Base-by-base conservation (phyloP, 768 basidiomycete species). In the Daedalea quercina region DNA sequence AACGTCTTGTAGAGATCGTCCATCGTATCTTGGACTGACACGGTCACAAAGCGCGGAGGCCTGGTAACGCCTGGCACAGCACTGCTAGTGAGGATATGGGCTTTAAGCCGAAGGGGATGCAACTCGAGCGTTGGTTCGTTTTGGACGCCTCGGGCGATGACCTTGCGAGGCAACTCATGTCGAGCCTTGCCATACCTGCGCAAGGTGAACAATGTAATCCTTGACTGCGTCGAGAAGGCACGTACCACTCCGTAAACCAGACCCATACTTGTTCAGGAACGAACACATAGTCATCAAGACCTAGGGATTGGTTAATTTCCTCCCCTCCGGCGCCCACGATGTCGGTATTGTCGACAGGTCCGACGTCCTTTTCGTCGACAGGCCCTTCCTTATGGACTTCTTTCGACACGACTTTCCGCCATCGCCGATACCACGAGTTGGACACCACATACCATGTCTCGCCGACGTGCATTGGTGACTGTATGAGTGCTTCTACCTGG, bases 401-500 rank as follows among this genome's bases (percentile, higher is more conserved):
- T 25, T 86, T 87, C 0, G 79, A 76, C 62, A 85, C 85, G 11
- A 88, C 90, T 60, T 79, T 80, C 56, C 76, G 69, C 85, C 88
- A 94, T 31, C 81, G 79, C 53, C 77, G 77, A 72, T 78, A 88
- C 92, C 92, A 95, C 20, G 62, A 60, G 46, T 77, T 68, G 20
- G 84, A 76, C 25, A 94, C 74, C 46, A 94, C 69, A 69, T 81
- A 92, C 91, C 91, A 94, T 9, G 75, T 82, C 47, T 91, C 81
- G 43, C 87, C 87, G 8, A 75, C 69, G 26, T 74, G 70, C 76
- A 92, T 80, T 40, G 73, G 69, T 43, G 61, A 66, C 37, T 60
- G 62, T 59, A 78, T 77, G 13, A 73, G 73, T 4, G 69, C 65
- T 20, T 78, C 66, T 60, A 90, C 75, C 46, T 73, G 64, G 4